Percentiles rank a stretch among this genome's conserved stretches.
Conservation (phyloP, 345 rosid genomes). For the Dimocarpus longan region DNA sequence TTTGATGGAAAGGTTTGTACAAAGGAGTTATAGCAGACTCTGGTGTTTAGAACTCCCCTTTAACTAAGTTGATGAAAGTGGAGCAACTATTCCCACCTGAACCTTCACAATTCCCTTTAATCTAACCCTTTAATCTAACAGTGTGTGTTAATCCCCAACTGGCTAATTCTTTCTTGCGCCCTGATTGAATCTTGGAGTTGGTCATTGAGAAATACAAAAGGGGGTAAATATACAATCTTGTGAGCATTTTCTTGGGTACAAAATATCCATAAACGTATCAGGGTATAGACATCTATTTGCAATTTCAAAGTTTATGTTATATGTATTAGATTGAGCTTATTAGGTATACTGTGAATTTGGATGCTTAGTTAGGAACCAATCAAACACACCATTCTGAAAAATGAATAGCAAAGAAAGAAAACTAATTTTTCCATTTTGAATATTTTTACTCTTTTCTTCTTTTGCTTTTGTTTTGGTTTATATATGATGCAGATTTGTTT, state of each 20-base stretch:
- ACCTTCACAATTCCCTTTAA: slow-evolving; percentile 44
- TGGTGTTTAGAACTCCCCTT: background rate
- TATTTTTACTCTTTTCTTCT: too few relatives aligned
- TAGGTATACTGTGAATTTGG: background rate
- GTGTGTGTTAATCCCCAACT: slow-evolving; percentile 59
- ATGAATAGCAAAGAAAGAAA: too few relatives aligned
- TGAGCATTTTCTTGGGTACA: too few relatives aligned
- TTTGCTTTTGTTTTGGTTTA: too few relatives aligned
- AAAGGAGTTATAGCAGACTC: slow-evolving; percentile 47
- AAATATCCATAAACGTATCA: too few relatives aligned
- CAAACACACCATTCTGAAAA: background rate
- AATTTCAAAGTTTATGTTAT: too few relatives aligned
- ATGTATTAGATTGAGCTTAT: background rate
- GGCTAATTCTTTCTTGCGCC: slow-evolving; percentile 36
- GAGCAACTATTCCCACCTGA: slow-evolving; percentile 48
- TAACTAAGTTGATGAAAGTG: slow-evolving; percentile 17
- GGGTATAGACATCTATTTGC: background rate
- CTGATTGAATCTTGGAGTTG: slow-evolving; percentile 50
- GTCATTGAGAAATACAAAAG: slow-evolving; percentile 35
- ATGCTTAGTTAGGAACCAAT: background rate
- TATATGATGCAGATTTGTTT: too few relatives aligned
- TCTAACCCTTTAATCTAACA: slow-evolving; percentile 50
- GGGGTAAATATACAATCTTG: background rate
- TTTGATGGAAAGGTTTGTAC: slow-evolving; percentile 58
- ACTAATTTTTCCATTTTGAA: too few relatives aligned